Percentiles rank a stretch among this genome's conserved stretches.
Evolutionary conservation across 2,329 filamentous ascomycete species (phyloP).

Genomic region (Venturia asperata): DNA sequence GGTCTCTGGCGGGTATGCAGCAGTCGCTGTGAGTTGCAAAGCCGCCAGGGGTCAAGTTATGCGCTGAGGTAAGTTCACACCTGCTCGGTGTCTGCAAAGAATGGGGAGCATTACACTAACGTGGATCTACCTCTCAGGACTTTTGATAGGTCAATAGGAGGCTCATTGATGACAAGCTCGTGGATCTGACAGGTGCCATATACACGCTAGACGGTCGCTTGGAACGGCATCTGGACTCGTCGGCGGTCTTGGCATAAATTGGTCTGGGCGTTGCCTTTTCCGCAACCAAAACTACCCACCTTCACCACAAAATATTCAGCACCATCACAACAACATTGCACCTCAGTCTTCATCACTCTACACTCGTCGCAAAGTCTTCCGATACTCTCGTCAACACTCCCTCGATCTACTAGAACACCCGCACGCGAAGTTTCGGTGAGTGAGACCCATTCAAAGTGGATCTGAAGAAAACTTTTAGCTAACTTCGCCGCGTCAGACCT

Average conservation of each 20-base stretch:
- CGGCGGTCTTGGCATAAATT: background rate
- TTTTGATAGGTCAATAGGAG: background rate
- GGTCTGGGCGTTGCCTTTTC: background rate
- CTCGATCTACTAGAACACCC: background rate
- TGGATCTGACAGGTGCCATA: background rate
- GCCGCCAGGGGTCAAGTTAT: background rate
- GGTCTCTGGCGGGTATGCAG: background rate
- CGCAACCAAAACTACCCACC: constrained; percentile 1
- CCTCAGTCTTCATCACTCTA: background rate
- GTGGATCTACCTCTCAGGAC: background rate
- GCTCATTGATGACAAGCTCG: background rate
- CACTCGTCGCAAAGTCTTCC: background rate
- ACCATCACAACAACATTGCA: background rate
- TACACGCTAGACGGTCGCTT: background rate
- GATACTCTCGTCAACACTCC: background rate
- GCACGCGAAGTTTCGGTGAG: background rate
- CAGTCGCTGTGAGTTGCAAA: background rate
- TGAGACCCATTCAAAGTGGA: constrained; percentile 9
- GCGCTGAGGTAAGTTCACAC: background rate
- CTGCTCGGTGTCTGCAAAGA: background rate
- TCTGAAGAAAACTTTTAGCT: constrained; percentile 7
- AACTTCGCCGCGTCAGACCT: background rate
- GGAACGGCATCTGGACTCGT: background rate
- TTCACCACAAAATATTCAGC: constrained; percentile 10
- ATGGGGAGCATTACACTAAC: background rate